Evolutionary conservation across 805 yeast genomes (phyloP).

Genomic region (Isabelozyma rhagii): DNA sequence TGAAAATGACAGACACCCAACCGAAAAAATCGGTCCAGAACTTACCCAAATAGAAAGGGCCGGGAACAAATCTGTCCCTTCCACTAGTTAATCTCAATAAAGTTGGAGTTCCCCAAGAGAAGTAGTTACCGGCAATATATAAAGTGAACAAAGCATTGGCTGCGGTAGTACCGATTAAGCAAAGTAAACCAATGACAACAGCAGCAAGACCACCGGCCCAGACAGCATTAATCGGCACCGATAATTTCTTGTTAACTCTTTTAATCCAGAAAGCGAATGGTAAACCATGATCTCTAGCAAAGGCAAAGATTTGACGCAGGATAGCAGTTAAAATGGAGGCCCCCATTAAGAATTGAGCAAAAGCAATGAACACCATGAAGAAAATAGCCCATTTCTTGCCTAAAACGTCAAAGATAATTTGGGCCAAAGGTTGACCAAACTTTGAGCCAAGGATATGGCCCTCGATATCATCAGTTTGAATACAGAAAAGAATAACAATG

Average conservation of each 20-base stretch:
- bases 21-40: conserved; percentile 42
- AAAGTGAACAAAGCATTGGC: conserved; percentile 44
- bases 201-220: conserved; percentile 32
- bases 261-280: conserved; percentile 24
- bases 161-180: conserved; percentile 39
- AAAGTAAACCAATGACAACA: conserved; percentile 35
- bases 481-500: conserved; percentile 20
- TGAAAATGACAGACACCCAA: conserved; percentile 36
- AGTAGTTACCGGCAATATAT: conserved; percentile 40
- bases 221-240: conserved; percentile 26
- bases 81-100: conserved; percentile 47
- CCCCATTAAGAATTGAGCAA: conserved; percentile 30
- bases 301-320: conserved; percentile 27
- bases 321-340: conserved; percentile 28
- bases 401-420: conserved; percentile 23
- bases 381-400: conserved; percentile 29
- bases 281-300: conserved; percentile 29
- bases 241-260: conserved; percentile 19
- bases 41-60: conserved; percentile 59
- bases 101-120: conserved; percentile 54
- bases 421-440: conserved; percentile 28
- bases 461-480: conserved; percentile 19
- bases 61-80: conserved; percentile 52
- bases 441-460: conserved; percentile 15
- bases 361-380: conserved; percentile 26